phyloP scores from a whole-genome alignment of 176 grass and related monocot species.

The Triticum dicoccoides region DNA sequence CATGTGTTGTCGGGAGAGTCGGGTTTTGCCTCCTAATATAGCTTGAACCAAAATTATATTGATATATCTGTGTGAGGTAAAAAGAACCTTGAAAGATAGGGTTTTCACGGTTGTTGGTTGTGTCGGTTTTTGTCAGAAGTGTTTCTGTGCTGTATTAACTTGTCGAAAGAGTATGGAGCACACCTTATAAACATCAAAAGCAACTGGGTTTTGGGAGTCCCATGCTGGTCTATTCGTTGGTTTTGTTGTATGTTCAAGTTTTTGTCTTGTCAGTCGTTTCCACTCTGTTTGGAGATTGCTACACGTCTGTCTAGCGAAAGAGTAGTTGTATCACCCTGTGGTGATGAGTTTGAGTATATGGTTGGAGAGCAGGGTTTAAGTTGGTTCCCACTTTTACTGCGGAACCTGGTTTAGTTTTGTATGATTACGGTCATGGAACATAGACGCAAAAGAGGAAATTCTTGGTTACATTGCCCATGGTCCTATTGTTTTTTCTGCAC shows the following conservation, averaged over 20 bases:
- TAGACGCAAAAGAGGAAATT: not conserved
- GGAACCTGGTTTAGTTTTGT: conserved; percentile 18
- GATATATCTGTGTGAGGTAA: conserved; percentile 48
- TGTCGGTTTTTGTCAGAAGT: conserved; percentile 39
- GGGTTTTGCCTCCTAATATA: conserved; percentile 67
- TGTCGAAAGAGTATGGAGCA: conserved; percentile 35
- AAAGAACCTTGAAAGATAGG: conserved; percentile 51
- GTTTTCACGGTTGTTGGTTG: conserved; percentile 19
- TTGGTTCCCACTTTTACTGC: conserved; percentile 24
- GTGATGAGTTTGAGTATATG: not conserved
- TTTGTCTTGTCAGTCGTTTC: not conserved
- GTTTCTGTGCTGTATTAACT: conserved; percentile 48
- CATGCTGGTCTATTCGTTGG: conserved; percentile 33
- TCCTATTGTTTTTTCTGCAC: not conserved
- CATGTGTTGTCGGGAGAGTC: conserved; percentile 38
- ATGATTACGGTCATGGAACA: not conserved
- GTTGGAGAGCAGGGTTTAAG: not conserved
- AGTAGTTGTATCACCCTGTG: not conserved
- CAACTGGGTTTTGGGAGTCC: conserved; percentile 47
- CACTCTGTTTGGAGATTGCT: not conserved
- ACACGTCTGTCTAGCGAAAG: not conserved
- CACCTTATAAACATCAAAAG: conserved; percentile 49
- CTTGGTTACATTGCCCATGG: not conserved
- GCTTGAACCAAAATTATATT: conserved; percentile 46
- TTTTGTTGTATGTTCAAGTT: conserved; percentile 16